Conservation (phyloP, 2,329 filamentous ascomycete species). For the Penicillium nordicum region DNA sequence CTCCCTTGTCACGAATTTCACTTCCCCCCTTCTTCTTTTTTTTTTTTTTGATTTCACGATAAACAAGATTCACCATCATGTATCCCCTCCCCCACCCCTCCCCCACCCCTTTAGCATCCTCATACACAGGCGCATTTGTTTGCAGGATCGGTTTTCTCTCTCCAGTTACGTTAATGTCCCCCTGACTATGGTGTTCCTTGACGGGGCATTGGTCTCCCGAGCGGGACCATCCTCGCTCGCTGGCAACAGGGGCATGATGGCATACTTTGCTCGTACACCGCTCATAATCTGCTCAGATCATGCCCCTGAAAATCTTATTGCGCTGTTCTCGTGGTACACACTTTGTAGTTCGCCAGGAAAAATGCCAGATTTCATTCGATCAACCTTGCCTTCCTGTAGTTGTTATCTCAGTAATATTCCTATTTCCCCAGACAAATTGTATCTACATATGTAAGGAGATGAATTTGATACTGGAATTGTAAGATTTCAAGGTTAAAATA, state of each 20-base stretch:
- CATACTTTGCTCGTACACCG: slow-evolving; percentile 3
- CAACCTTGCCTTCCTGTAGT: not conserved
- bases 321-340: slow-evolving; percentile 9
- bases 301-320: slow-evolving; percentile 14
- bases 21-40: slow-evolving; percentile 5
- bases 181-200: slow-evolving; percentile 12
- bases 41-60: slow-evolving; percentile 38
- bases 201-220: slow-evolving; percentile 11
- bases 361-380: slow-evolving; percentile 15
- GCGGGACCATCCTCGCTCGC: slow-evolving; percentile 10
- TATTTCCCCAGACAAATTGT: not conserved
- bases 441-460: too few species aligned
- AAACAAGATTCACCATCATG: slow-evolving; percentile 50
- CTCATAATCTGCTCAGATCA: slow-evolving; percentile 9
- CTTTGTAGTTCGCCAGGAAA: slow-evolving; percentile 19
- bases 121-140: slow-evolving; percentile 42
- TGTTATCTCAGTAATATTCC: not conserved
- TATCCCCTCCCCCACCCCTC: slow-evolving; percentile 37
- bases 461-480: not conserved
- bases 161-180: slow-evolving; percentile 25
- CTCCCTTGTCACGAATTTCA: slow-evolving; percentile 20
- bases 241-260: slow-evolving; percentile 14
- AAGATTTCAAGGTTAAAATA: slow-evolving; percentile 8
- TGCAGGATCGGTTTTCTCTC: slow-evolving; percentile 30
- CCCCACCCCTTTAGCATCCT: slow-evolving; percentile 33